Evolutionary conservation across 2,329 filamentous ascomycete species (phyloP), one percentile per base, ranked within the genome.

Genomic region (Sclerotinia subarctica): DNA sequence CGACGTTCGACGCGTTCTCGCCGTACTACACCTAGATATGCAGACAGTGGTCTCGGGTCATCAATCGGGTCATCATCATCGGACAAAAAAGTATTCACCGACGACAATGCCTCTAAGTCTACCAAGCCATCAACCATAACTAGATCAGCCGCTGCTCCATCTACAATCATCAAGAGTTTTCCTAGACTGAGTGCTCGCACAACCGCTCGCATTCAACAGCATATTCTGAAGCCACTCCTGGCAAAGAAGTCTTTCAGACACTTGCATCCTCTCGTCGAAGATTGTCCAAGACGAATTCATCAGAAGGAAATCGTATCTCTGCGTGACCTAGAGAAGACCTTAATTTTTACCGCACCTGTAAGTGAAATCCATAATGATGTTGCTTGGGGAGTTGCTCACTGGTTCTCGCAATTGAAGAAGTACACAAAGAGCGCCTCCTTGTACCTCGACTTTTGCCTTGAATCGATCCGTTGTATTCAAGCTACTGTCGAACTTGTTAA

Each of bases 291-390:
- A 78, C 90, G 90, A 76, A 95, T 97, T 78, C 87, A 88, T 76
- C 87, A 89, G 77, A 94, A 93, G 79, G 88, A 95, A 75, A 95
- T 98, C 76, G 88, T 91, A 78, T 97, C 91, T 81, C 87, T 98
- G 67, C 89, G 94, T 79, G 94, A 98, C 80, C 85, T 98, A 62
- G 94, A 98, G 81, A 97, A 97, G 86, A 94, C 90, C 13, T 83
- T 98, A 70, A 87, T 97, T 76, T 93, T 94, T 80, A 88, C 94
- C 79, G 93, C 94, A 82, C 92, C 92, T 79, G 94, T 97, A 90
- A 96, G 94, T 96, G 79, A 83, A 77, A 78, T 83, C 73, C 73
- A 77, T 81, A 78, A 78, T 80, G 82, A 83, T 78, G 79, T 84
- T 81, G 85, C 85, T 84, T 84, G 84, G 85, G 80, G 83, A 85